Percentiles rank a stretch among this genome's conserved stretches.
Evolutionary conservation across 2,329 filamentous ascomycete species (phyloP).

Genomic region (Aspergillus texensis): DNA sequence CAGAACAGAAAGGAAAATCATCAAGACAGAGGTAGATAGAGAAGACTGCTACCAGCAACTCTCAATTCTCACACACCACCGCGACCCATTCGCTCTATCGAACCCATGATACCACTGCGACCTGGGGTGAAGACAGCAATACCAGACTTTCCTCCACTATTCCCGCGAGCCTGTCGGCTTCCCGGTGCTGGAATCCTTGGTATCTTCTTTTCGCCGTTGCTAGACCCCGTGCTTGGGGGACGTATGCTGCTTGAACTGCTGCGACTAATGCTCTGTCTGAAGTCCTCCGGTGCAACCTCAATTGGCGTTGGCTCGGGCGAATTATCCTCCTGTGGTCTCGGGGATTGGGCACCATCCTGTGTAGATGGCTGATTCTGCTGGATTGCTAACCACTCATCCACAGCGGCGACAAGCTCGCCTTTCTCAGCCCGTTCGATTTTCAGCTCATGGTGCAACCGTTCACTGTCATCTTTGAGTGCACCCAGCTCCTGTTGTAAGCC

Average conservation of each 20-base stretch:
- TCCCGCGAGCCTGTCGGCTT: conserved; percentile 34
- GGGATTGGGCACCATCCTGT: conserved; percentile 6
- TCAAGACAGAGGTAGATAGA: neutral
- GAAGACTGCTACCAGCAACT: neutral
- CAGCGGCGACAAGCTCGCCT: conserved; percentile 50
- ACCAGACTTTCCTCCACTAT: conserved; percentile 40
- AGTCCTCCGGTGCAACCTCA: conserved; percentile 22
- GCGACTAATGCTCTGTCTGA: conserved; percentile 29
- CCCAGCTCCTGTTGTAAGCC: conserved; percentile 73
- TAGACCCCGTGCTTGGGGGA: conserved; percentile 29
- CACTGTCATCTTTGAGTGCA: conserved; percentile 71
- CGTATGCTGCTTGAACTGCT: conserved; percentile 35
- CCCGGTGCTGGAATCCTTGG: conserved; percentile 34
- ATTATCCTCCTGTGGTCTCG: conserved; percentile 5
- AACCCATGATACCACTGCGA: conserved; percentile 77
- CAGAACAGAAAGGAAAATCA: neutral
- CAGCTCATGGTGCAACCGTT: conserved; percentile 62
- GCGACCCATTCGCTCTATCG: conserved; percentile 84
- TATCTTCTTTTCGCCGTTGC: conserved; percentile 31
- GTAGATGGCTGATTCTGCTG: conserved; percentile 30
- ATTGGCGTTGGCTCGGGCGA: conserved; percentile 14
- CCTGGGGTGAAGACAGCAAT: conserved; percentile 43
- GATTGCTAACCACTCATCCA: conserved; percentile 51
- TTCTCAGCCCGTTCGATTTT: conserved; percentile 54
- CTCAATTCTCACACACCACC: conserved; percentile 24